Conservation (phyloP, 2,329 filamentous ascomycete genomes). For the Madurella mycetomatis region DNA sequence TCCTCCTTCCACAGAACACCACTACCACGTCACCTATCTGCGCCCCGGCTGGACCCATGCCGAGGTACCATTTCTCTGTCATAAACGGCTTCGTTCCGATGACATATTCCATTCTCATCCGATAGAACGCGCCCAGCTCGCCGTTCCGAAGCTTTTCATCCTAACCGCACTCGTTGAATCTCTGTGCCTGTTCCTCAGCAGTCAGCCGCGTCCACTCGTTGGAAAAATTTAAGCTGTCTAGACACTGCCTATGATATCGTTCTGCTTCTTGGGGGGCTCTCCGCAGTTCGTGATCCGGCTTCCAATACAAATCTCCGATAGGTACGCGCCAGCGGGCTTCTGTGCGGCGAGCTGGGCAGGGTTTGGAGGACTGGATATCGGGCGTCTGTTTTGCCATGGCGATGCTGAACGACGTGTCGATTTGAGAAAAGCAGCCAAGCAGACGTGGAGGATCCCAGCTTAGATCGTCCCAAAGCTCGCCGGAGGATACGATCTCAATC, state of each 20-base stretch:
- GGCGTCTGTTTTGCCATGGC: background rate
- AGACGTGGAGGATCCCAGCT: slow-evolving; percentile 1
- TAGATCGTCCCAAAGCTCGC: background rate
- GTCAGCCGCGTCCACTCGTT: background rate
- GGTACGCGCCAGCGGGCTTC: slow-evolving; percentile 12
- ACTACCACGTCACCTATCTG: slow-evolving; percentile 15
- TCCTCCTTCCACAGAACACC: slow-evolving; percentile 14
- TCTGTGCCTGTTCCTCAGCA: background rate
- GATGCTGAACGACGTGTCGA: background rate
- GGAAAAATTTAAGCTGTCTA: background rate
- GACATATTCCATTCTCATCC: slow-evolving; percentile 8
- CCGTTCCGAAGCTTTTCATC: background rate
- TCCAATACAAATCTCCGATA: slow-evolving; percentile 13
- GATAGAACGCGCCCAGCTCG: slow-evolving; percentile 3
- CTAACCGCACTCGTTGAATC: background rate
- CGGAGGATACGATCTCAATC: background rate
- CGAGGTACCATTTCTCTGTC: slow-evolving; percentile 10
- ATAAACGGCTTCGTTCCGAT: slow-evolving; percentile 12
- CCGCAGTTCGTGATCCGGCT: background rate
- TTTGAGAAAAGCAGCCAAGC: background rate
- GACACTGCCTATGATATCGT: background rate
- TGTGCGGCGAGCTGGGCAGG: background rate
- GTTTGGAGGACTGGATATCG: background rate
- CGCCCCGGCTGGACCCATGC: slow-evolving; percentile 4
- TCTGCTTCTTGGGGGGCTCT: background rate